phyloP scores from a whole-genome alignment of 345 rosid genomes.

The Barbarea vulgaris region DNA sequence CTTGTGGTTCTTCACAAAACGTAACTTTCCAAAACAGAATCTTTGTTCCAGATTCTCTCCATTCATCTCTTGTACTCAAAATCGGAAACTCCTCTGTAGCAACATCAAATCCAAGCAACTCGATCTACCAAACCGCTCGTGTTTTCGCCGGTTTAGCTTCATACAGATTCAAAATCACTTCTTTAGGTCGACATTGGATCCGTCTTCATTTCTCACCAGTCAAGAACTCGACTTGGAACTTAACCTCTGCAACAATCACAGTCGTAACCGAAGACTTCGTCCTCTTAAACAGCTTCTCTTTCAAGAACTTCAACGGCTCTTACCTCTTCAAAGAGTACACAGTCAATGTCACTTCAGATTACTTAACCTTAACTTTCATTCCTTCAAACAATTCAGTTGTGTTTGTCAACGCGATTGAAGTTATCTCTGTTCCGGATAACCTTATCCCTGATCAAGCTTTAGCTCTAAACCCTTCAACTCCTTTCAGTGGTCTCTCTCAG shows the following conservation, averaged over 20 bases:
- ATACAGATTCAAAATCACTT: conserved; percentile 65
- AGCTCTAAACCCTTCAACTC: conserved; percentile 59
- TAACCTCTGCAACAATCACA: conserved; percentile 61
- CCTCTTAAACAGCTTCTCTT: conserved; percentile 84
- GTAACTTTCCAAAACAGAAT: conserved; percentile 70
- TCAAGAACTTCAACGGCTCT: conserved; percentile 59
- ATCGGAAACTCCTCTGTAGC: conserved; percentile 53
- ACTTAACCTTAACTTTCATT: conserved; percentile 66
- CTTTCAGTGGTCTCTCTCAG: conserved; percentile 67
- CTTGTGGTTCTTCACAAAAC: conserved; percentile 81
- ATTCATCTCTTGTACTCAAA: conserved; percentile 58
- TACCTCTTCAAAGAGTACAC: conserved; percentile 88
- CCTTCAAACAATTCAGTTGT: conserved; percentile 74
- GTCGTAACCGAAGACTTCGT: conserved; percentile 80
- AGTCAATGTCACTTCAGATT: conserved; percentile 72
- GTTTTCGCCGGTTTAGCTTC: conserved; percentile 71
- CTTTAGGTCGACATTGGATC: conserved; percentile 92
- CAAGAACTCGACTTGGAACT: conserved; percentile 54
- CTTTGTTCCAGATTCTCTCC: conserved; percentile 74
- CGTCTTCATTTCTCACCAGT: conserved; percentile 88
- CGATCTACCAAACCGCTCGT: conserved; percentile 81
- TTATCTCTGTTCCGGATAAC: conserved; percentile 79
- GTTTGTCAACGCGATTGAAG: conserved; percentile 93
- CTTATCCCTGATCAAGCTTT: conserved; percentile 78
- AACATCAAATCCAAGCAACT: conserved; percentile 42